Base-by-base conservation (phyloP, 1,284 basidiomycete genomes). In the Microbotryomycetes sp. region DNA sequence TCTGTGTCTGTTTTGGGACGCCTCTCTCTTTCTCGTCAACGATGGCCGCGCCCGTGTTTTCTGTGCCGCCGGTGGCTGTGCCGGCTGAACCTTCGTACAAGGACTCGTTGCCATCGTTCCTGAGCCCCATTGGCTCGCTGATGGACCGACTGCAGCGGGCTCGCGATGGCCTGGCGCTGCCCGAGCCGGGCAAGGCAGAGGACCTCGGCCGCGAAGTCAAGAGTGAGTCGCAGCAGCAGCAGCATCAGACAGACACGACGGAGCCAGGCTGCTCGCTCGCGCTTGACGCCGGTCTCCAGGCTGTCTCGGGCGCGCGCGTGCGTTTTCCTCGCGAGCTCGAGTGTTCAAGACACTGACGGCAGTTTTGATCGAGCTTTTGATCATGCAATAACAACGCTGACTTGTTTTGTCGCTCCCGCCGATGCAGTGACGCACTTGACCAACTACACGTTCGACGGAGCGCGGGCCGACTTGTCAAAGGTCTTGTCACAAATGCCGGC, bases 391-490 rank as follows among this genome's bases (percentile, higher is more conserved):
- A n/a, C n/a, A n/a, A n/a, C n/a, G n/a, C n/a, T n/a, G n/a, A n/a
- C 45, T 24, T 6, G 15, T 31, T 64, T 15, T 45, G 57, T 52
- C 62, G 70, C 54, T 53, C 55, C 35, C 45, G 49, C 45, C 11
- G 5, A 35, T 27, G 28, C 73, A 94, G 91, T 84, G 65, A 94
- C 91, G 21, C 91, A 91, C 75, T 78, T 97, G 64, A 88, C 86
- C 64, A 97, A 97, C 81, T 94, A 88, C 78, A 85, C 93, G 75
- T 98, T 97, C 76, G 96, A 99, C 80, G 96, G 96, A 67, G 94
- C 81, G 23, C 83, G 93, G 71, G 96, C 96, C 54, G 96, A 99
- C 79, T 81, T 98, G 70, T 88, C 91, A 62, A 99, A 98, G 80
- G 87, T 84, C 69, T 81, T 98, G 70, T 96, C 91, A 59, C 83